Conservation (phyloP, 345 rosid genomes). For the Barbarea vulgaris region DNA sequence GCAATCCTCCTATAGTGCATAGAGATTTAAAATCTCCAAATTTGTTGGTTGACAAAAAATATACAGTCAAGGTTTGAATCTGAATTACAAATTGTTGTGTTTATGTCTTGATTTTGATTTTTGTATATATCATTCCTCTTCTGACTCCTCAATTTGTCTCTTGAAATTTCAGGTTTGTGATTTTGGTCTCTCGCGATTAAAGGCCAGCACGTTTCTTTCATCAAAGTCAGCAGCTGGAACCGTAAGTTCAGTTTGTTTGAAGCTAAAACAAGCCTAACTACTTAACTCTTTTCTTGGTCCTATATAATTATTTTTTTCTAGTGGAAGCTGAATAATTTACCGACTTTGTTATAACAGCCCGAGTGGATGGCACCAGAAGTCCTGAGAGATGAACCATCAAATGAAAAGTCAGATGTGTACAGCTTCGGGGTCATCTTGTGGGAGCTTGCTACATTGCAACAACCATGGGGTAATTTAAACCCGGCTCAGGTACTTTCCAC, state of each 20-base stretch:
- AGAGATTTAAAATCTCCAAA: slow-evolving; percentile 98
- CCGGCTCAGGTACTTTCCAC: slow-evolving; percentile 84
- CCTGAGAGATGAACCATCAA: slow-evolving; percentile 93
- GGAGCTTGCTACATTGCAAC: slow-evolving; percentile 97
- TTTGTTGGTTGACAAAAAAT: slow-evolving; percentile 95
- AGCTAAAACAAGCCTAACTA: slow-evolving; percentile 18
- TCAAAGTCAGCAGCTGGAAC: slow-evolving; percentile 99
- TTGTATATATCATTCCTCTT: not conserved
- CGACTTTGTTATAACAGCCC: slow-evolving; percentile 56
- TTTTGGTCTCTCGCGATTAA: slow-evolving; percentile 97
- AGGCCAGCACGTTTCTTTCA: slow-evolving; percentile 93
- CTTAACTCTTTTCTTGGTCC: not conserved
- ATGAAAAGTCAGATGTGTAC: slow-evolving; percentile 93
- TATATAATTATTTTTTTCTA: not conserved
- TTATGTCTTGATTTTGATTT: not conserved
- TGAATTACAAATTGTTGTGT: not conserved
- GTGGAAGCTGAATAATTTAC: not conserved
- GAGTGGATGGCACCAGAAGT: slow-evolving; percentile 99
- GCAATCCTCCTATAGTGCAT: slow-evolving; percentile 94
- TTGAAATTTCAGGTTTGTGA: slow-evolving; percentile 78
- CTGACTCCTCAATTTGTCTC: slow-evolving; percentile 3
- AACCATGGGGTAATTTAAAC: slow-evolving; percentile 93
- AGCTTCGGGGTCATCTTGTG: slow-evolving; percentile 97
- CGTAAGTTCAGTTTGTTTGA: slow-evolving; percentile 58
- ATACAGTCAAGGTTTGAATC: slow-evolving; percentile 72